Evolutionary conservation across 1,139 yeast species (phyloP), one percentile per base, ranked within the genome.

Genomic region (Magnusiomyces clavatus): DNA sequence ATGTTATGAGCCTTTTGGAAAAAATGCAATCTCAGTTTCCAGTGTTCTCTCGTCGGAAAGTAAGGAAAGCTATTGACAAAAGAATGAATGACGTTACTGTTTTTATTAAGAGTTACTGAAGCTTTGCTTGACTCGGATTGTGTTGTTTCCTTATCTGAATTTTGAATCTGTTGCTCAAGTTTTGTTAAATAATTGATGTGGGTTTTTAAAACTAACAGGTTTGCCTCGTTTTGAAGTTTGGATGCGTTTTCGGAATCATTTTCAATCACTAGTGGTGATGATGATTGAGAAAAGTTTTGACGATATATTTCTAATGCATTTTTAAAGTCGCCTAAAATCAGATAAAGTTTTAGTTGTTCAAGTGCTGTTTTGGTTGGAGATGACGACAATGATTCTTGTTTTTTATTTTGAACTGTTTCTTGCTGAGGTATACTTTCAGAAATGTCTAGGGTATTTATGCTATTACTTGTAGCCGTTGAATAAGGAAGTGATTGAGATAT

Each of bases 1-100:
- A 73, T 44, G 20, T 67, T 56, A 56, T 77, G 78, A 1, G 76
- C 58, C 0, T 70, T 61, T 38, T 67, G 68, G 54, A 73, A 69
- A 49, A 78, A 71, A 38, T 72, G 63, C 48, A 68, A 68, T 49
- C 72, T 67, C 20, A 66, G 55, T 12, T 69, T 58, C 70, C 76
- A 73, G 53, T 60, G 71, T 48, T 52, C 59, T 1, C 62, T 58
- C 5, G 61, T 53, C 35, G 74, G 70, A 4, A 56, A 44, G 0
- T 47, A 45, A 1, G 74, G 74, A 54, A 69, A 60, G 14, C 54
- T 40, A 14, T 51, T 46, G 16, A 66, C 55, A 56, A 71, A 67
- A 12, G 66, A 62, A 0, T 48, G 41, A 10, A 61, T 63, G 13
- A 64, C 62, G 6, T 54, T 57, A 46, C 53, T 50, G 11, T 41